Percentiles rank a stretch among this genome's conserved stretches.
These are phyloP conservation scores for Alternaria solani DNA, from an alignment of 2,329 filamentous ascomycete species.

Conservation along the genomic window DNA sequence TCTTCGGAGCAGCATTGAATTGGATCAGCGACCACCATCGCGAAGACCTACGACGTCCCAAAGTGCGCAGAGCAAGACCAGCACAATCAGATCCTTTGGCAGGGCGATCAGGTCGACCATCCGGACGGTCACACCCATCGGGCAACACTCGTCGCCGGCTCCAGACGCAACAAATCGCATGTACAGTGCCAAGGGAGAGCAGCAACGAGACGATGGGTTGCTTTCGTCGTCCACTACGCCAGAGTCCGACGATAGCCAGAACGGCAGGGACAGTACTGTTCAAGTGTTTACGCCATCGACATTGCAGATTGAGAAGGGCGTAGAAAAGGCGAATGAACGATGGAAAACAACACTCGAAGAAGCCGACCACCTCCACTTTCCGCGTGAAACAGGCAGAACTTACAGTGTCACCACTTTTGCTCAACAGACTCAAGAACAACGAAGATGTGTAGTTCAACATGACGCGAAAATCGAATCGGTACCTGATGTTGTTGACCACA, in stretches of 20 bases:
- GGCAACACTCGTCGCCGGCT: slow-evolving; percentile 18
- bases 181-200: slow-evolving; percentile 15
- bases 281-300: slow-evolving; percentile 42
- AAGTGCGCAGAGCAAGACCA: slow-evolving; percentile 32
- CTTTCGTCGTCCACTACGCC: slow-evolving; percentile 14
- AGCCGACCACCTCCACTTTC: slow-evolving; percentile 35
- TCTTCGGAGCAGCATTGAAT: slow-evolving; percentile 9
- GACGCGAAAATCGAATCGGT: background rate
- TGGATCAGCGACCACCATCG: slow-evolving; percentile 20
- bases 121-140: slow-evolving; percentile 47
- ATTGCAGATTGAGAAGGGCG: slow-evolving; percentile 51
- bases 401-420: slow-evolving; percentile 22
- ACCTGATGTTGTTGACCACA: background rate
- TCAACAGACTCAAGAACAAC: background rate
- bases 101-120: slow-evolving; percentile 48
- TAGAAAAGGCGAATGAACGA: slow-evolving; percentile 50
- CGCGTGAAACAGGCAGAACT: slow-evolving; percentile 38
- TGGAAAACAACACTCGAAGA: slow-evolving; percentile 55
- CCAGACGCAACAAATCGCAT: slow-evolving; percentile 16
- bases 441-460: background rate
- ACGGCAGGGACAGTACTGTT: background rate
- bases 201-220: slow-evolving; percentile 10
- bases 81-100: slow-evolving; percentile 39
- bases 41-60: slow-evolving; percentile 20
- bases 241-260: slow-evolving; percentile 3